A percentile compares a stretch with the other conserved stretches of the same genome.
These are phyloP conservation scores for Puccinia triticina DNA, from an alignment of 1,284 basidiomycete species.

Conservation along the genomic window DNA sequence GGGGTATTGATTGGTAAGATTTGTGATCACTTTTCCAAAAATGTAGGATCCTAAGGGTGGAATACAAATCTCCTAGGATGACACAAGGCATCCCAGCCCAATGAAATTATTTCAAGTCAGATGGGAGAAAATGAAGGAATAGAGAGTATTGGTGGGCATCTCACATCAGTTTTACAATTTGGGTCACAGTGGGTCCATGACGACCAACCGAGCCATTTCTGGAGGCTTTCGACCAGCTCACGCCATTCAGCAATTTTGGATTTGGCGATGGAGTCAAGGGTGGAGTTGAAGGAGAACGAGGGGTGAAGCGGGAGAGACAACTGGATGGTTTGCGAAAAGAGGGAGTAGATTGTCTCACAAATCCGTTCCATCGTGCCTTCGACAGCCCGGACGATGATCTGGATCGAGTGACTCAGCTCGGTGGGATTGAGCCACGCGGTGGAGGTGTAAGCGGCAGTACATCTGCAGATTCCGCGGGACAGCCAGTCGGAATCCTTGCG, in stretches of 20 bases:
- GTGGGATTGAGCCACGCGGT: neutral
- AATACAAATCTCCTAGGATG: neutral
- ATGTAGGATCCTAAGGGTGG: neutral
- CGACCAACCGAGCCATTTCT: constrained; percentile 42
- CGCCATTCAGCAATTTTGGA: constrained; percentile 15
- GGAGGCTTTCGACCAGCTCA: neutral
- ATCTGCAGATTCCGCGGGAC: neutral
- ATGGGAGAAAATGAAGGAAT: neutral
- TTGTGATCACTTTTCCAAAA: neutral
- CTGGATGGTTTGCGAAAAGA: constrained; percentile 9
- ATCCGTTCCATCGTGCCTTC: constrained; percentile 15
- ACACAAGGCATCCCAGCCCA: neutral
- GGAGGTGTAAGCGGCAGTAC: constrained; percentile 5
- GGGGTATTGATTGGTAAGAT: neutral
- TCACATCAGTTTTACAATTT: constrained; percentile 4
- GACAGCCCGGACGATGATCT: constrained; percentile 9
- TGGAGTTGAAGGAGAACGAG: neutral
- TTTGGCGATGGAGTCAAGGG: neutral
- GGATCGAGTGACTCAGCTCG: constrained; percentile 9
- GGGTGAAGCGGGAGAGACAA: neutral
- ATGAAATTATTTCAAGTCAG: too few species aligned
- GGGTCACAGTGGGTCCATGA: constrained; percentile 7
- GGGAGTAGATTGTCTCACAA: neutral
- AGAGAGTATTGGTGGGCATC: neutral
- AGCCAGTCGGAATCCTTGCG: neutral